Conservation (phyloP, 139 green algal species). For the Tetraselmis striata region DNA sequence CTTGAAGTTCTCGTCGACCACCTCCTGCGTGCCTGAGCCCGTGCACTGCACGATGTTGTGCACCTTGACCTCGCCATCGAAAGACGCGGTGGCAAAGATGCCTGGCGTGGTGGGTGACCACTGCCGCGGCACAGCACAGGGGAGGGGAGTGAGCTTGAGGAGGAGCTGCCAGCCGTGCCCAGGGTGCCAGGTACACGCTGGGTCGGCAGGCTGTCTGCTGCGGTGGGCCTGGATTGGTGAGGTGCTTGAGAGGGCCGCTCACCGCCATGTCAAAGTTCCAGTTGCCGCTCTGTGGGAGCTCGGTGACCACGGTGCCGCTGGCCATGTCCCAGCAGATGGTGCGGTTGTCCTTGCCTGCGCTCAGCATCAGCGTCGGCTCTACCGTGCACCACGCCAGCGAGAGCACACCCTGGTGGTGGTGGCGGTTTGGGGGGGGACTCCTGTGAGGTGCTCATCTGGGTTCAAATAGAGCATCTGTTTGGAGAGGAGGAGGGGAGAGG, state of each 20-base stretch:
- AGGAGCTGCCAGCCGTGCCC: too few species aligned
- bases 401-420: conserved; percentile 80
- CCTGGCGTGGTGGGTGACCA: conserved; percentile 66
- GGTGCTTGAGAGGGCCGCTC: background rate
- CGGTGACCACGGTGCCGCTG: conserved; percentile 38
- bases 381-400: conserved; percentile 83
- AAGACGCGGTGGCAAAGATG: conserved; percentile 56
- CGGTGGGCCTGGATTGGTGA: too few species aligned
- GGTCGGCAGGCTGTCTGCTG: too few species aligned
- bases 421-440: too few species aligned
- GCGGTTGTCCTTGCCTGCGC: conserved; percentile 86
- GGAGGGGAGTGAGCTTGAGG: too few species aligned
- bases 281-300: conserved; percentile 48
- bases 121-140: too few species aligned
- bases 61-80: conserved; percentile 43
- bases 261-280: conserved; percentile 83
- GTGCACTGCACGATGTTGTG: conserved; percentile 59
- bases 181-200: too few species aligned
- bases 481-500: too few species aligned
- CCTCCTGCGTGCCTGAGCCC: conserved; percentile 25
- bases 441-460: too few species aligned
- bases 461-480: too few species aligned
- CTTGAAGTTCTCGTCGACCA: conserved; percentile 51
- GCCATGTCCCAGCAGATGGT: conserved; percentile 90
- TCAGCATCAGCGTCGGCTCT: conserved; percentile 84